Evolutionary conservation across 768 basidiomycete species (phyloP).

Genomic region (Russula foetens): DNA sequence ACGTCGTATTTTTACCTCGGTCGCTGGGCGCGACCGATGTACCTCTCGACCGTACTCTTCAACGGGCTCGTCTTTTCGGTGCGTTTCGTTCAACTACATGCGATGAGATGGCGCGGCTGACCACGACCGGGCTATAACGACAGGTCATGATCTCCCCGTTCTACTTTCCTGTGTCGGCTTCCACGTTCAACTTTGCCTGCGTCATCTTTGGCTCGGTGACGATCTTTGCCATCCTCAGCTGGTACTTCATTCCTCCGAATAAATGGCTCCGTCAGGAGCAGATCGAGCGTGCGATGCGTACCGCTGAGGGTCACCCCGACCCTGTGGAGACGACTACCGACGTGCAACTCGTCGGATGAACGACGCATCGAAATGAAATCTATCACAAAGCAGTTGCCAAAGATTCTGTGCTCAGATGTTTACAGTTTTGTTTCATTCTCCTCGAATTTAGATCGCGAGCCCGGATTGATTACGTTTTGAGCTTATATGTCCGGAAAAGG

Average conservation of each 20-base stretch:
- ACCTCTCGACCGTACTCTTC: conserved; percentile 58
- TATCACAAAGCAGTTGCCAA: no score
- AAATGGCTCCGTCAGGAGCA: conserved; percentile 71
- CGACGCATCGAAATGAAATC: no score
- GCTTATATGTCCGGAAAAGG: neutral
- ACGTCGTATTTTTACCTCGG: conserved; percentile 69
- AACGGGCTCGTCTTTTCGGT: conserved; percentile 70
- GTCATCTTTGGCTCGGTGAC: conserved; percentile 78
- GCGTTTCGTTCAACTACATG: conserved; percentile 25
- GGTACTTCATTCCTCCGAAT: conserved; percentile 72
- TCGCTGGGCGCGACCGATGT: conserved; percentile 56
- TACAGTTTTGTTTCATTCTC: neutral
- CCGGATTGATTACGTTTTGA: no score
- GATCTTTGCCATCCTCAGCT: conserved; percentile 65
- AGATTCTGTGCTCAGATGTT: neutral
- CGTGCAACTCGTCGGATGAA: neutral
- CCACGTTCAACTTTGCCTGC: conserved; percentile 76
- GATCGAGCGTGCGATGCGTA: conserved; percentile 40
- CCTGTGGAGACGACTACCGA: neutral
- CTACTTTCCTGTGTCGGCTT: conserved; percentile 69
- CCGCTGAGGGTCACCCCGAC: conserved; percentile 17
- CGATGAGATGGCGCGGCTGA: neutral
- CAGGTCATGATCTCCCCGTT: conserved; percentile 84
- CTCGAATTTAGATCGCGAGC: neutral
- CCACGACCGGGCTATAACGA: conserved; percentile 2